A percentile compares a stretch with the other conserved stretches of the same genome.
phyloP scores from a whole-genome alignment of 1,284 basidiomycete genomes.

The Microbotryomycetes sp. region DNA sequence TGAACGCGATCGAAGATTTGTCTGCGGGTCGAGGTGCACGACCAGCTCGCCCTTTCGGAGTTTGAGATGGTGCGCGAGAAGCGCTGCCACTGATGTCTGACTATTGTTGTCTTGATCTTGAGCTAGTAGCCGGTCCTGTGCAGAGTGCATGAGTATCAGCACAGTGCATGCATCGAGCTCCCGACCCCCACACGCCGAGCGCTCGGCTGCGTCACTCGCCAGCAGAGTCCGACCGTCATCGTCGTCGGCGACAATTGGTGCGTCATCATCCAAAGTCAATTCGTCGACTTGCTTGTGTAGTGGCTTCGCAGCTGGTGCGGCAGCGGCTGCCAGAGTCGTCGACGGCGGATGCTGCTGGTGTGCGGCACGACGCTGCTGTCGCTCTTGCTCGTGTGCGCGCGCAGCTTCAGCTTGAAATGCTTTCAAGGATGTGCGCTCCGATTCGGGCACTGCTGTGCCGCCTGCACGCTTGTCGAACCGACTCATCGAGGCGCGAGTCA shows the following conservation, averaged over 20 bases:
- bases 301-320: background rate
- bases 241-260: background rate
- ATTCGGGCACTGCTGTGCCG: too few relatives aligned
- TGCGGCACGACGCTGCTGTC: background rate
- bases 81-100: background rate
- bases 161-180: background rate
- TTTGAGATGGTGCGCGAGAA: slow-evolving; percentile 19
- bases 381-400: background rate
- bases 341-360: background rate
- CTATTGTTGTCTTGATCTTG: background rate
- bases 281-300: background rate
- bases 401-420: slow-evolving; percentile 11
- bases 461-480: too few relatives aligned
- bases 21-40: slow-evolving; percentile 17
- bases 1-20: slow-evolving; percentile 1
- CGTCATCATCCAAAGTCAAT: background rate
- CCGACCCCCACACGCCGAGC: background rate
- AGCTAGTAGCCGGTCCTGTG: background rate
- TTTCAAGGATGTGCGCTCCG: slow-evolving; percentile 10
- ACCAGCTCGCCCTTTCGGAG: slow-evolving; percentile 24
- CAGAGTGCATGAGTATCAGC: background rate
- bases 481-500: too few relatives aligned
- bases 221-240: background rate
- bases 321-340: background rate
- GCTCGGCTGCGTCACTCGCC: background rate